These are phyloP conservation scores for Apiotrichum sp. DNA, from an alignment of 1,284 basidiomycete genomes.

Conservation along the genomic window DNA sequence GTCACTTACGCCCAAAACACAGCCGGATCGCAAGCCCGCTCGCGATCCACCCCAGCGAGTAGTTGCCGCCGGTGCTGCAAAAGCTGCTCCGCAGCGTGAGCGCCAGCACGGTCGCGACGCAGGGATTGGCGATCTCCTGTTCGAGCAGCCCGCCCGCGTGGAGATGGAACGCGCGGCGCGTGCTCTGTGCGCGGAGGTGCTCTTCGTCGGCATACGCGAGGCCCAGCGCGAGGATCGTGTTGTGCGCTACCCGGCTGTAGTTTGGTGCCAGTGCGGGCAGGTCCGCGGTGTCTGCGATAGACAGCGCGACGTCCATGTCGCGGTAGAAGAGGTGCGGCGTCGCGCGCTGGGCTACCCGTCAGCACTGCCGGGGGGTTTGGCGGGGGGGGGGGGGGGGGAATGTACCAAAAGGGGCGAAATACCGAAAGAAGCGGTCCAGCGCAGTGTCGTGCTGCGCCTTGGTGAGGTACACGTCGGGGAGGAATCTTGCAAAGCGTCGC, in stretches of 20 bases:
- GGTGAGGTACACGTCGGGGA: conserved; percentile 17
- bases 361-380: neutral
- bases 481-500: conserved; percentile 1
- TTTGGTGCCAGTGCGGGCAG: conserved; percentile 48
- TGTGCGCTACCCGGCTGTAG: conserved; percentile 67
- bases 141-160: conserved; percentile 57
- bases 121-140: conserved; percentile 55
- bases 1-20: conserved; percentile 23
- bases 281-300: conserved; percentile 39
- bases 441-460: conserved; percentile 21
- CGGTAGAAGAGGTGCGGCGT: conserved; percentile 19
- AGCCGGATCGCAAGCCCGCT: conserved; percentile 22
- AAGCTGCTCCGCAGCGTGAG: conserved; percentile 57
- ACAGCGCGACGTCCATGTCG: conserved; percentile 16
- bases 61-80: conserved; percentile 49
- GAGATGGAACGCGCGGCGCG: conserved; percentile 53
- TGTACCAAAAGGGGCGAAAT: conserved; percentile 14
- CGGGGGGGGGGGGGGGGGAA: too few relatives aligned
- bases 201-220: conserved; percentile 57
- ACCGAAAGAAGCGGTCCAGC: conserved; percentile 30
- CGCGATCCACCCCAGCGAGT: conserved; percentile 27
- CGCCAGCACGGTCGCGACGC: conserved; percentile 56
- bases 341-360: conserved; percentile 5
- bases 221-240: conserved; percentile 58
- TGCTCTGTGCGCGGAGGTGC: conserved; percentile 49